These are phyloP conservation scores for Citrullus mucosospermus DNA, from an alignment of 306 rosid species.

Conservation along the genomic window DNA sequence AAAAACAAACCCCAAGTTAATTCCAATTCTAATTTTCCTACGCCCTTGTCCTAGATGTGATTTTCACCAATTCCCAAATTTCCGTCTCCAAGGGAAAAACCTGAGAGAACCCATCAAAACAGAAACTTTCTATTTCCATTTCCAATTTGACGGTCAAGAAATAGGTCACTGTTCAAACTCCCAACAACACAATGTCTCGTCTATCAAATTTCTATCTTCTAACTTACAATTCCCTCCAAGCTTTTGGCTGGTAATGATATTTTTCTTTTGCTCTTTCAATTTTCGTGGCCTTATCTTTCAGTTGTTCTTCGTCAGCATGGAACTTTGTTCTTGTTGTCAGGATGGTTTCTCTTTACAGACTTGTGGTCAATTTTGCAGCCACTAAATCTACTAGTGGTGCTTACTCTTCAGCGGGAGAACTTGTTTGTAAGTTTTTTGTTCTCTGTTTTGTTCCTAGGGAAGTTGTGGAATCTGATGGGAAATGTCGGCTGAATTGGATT, in stretches of 20 bases:
- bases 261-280: not conserved
- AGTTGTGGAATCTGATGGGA: not conserved
- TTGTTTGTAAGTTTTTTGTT: slow-evolving; percentile 36
- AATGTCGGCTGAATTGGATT: not conserved
- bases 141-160: not conserved
- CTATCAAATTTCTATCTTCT: slow-evolving; percentile 41
- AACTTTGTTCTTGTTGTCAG: slow-evolving; percentile 19
- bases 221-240: slow-evolving; percentile 63
- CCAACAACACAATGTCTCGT: slow-evolving; percentile 20
- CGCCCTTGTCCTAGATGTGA: not conserved
- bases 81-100: not conserved
- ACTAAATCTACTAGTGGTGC: slow-evolving; percentile 34
- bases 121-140: not conserved
- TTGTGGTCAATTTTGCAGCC: slow-evolving; percentile 28
- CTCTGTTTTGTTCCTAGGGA: not conserved
- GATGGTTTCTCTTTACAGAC: slow-evolving; percentile 34
- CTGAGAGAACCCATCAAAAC: not conserved
- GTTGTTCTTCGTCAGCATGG: not conserved
- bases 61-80: not conserved
- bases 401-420: slow-evolving; percentile 48
- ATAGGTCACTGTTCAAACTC: not conserved
- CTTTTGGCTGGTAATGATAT: slow-evolving; percentile 63
- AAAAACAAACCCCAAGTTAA: not conserved
- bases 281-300: not conserved
- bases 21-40: not conserved